These are phyloP conservation scores for Entophlyctis luteolus DNA, from an alignment of 192 early-diverging fungal species.

Conservation along the genomic window DNA sequence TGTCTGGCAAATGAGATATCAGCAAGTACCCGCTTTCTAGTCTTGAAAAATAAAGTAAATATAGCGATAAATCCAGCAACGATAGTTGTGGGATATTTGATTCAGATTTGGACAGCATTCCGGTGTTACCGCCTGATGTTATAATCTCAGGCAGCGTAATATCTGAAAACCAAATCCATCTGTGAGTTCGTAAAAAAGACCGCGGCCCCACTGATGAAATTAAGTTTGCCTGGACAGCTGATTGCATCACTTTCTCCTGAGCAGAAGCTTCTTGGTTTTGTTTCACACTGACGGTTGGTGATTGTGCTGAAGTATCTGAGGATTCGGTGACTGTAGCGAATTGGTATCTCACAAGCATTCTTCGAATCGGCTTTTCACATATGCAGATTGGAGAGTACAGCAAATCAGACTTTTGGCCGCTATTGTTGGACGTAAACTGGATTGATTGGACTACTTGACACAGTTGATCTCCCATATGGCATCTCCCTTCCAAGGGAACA, in stretches of 20 bases:
- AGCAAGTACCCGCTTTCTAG: slow-evolving; percentile 44
- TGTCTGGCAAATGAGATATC: slow-evolving; percentile 32
- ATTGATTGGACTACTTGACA: background rate
- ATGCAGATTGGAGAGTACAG: slow-evolving; percentile 41
- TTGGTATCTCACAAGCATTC: slow-evolving; percentile 35
- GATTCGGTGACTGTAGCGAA: slow-evolving; percentile 15
- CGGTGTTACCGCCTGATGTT: background rate
- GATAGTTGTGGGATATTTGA: background rate
- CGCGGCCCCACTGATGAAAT: slow-evolving; percentile 28
- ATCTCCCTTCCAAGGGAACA: slow-evolving; percentile 17
- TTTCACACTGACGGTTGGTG: background rate
- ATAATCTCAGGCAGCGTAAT: slow-evolving; percentile 1
- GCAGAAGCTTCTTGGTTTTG: background rate
- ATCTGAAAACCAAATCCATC: slow-evolving; percentile 54
- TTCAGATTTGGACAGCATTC: background rate
- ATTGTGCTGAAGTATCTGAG: background rate
- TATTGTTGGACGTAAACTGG: background rate
- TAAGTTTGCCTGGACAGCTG: background rate
- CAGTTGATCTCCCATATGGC: slow-evolving; percentile 24
- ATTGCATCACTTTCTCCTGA: slow-evolving; percentile 1
- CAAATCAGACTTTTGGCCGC: background rate
- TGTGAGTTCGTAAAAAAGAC: slow-evolving; percentile 36
- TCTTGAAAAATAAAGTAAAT: slow-evolving; percentile 37
- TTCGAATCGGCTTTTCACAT: slow-evolving; percentile 36
- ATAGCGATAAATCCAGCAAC: slow-evolving; percentile 36